Base-by-base conservation (phyloP, 495 filamentous ascomycete genomes). In the Clavariopsis aquatica region DNA sequence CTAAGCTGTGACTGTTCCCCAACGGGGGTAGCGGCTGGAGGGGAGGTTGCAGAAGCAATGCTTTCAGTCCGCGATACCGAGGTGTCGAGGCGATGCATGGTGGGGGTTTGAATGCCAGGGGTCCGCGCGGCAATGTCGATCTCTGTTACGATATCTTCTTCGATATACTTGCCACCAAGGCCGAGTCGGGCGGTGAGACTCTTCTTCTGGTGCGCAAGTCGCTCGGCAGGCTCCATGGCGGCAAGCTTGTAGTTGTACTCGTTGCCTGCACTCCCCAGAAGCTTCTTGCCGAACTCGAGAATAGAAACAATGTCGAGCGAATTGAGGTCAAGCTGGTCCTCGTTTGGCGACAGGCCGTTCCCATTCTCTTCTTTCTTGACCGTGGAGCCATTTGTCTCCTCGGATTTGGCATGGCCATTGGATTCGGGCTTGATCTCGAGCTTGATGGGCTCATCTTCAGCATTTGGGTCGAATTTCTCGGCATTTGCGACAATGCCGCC, bases 401-500 rank as follows among this genome's bases (percentile, higher is more conserved):
- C 62, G 6, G 46, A 34, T 43, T 66, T 62, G 52, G 46, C 41
- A 31, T 70, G 59, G 29, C 68, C 68, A 22, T 70, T 43, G n/a
- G 38, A 3, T 43, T 43, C 38, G 23, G 38, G 45, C 59, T 71
- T 34, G 55, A 46, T 12, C n/a, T 70, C 73, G 15, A 63, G 38
- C 55, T 74, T 75, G 65, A 73, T 66, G 71, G 59, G 71, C 31
- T 73, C 64, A 62, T 89, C 87, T 19, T 84, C 82, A 26, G 78
- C 82, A 73, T 98, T 98, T 0, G 94, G 95, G 59, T 98, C 91
- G 71, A 90, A 98, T 43, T 81, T 75, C 49, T 90, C 86, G 0
- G 93, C 92, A 79, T 97, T 92, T 26, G 93, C 85, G 59, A 94
- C 86, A 67, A 98, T 97, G 57, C 92, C 88, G 49, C 92, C 91